Evolutionary conservation across 2,329 filamentous ascomycete species (phyloP), one percentile per base, ranked within the genome.

Genomic region (Colletotrichum sp.): DNA sequence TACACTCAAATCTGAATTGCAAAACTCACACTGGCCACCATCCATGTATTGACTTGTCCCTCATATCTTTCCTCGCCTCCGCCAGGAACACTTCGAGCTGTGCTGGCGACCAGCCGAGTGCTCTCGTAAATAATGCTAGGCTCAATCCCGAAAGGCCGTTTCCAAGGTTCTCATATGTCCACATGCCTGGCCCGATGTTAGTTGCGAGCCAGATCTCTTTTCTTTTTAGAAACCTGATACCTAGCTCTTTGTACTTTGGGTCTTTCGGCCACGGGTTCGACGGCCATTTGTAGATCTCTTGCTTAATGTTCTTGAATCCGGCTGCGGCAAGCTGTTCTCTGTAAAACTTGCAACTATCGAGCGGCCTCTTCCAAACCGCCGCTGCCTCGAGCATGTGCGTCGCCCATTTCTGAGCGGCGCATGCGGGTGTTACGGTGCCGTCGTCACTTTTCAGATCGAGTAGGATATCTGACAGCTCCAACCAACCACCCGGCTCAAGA

Each of bases 191-290:
- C 2, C 3, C n/a, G 2, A 13, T 22, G 6, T 30, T 16, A 24
- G 5, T 10, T 1, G n/a, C 6, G 32, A 48, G 2, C 22, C n/a
- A 15, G 10, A 28, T 15, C 6, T 34, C 12, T 12, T 4, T 3
- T 2, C 9, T 9, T 18, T 1, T 10, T 0, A 16, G 2, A 15
- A 6, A 1, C 2, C 1, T 8, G 79, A 26, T 78, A 84, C 89
- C 90, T 2, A 90, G 79, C 66, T 90, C 86, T 79, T 91, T 92
- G 66, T 88, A 84, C 30, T 86, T 86, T 8, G 84, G 84, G 55
- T 90, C 87, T 60, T 86, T 87, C 0, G 89, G 87, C 90, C 90
- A 92, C 13, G 84, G 80, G 78, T 88, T 89, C 39, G 84, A 85
- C 1, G 90, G 90, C 83, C 89, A 87, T 80, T 87, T 89, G 78